Conservation (phyloP, 225 moss, liverwort and hornwort species). For the Bryoerythrophyllum caledonicum region DNA sequence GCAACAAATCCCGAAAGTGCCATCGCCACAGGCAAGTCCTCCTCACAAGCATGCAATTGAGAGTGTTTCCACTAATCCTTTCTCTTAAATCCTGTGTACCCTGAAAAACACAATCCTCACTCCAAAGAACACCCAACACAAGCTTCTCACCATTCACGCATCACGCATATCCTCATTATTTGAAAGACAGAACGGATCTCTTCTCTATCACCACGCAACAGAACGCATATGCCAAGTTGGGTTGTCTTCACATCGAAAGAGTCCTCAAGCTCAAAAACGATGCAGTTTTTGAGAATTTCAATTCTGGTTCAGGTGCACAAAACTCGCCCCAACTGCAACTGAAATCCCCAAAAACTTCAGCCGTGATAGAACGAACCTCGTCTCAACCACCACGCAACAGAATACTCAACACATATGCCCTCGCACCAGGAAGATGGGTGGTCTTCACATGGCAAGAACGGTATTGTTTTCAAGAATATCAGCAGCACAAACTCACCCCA, state of each 20-base stretch:
- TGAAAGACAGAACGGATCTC: too few relatives aligned
- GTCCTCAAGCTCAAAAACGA: neutral
- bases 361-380: neutral
- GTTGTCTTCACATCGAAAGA: neutral
- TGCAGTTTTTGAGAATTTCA: neutral
- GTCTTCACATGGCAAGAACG: neutral
- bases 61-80: neutral
- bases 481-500: neutral
- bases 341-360: neutral
- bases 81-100: neutral
- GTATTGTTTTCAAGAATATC: neutral
- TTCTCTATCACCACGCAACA: constrained; percentile 6
- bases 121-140: neutral
- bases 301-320: neutral
- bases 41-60: neutral
- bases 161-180: neutral
- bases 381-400: neutral
- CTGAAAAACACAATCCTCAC: neutral
- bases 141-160: neutral
- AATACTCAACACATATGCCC: too few relatives aligned
- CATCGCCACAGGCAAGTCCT: constrained; percentile 18
- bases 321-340: neutral
- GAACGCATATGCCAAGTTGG: neutral
- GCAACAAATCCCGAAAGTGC: constrained; percentile 21
- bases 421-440: neutral